These are phyloP conservation scores for Lonicera japonica DNA, from an alignment of 129 eudicot genomes.

Conservation along the genomic window DNA sequence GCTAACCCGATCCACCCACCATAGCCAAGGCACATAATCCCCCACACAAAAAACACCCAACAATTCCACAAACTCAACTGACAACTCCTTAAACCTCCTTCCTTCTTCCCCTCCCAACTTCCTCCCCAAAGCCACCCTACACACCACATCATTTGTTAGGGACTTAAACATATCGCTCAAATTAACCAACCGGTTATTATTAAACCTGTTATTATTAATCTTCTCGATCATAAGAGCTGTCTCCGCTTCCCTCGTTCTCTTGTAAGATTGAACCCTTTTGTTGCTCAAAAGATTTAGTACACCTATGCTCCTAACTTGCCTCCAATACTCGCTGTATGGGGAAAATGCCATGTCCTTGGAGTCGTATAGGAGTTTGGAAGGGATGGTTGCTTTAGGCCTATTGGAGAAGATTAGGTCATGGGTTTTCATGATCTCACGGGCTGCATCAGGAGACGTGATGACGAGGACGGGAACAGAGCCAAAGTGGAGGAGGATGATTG, in stretches of 20 bases:
- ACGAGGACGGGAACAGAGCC: conserved; percentile 50
- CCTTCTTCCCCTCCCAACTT: conserved; percentile 33
- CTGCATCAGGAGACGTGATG: conserved; percentile 55
- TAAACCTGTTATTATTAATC: too few species aligned
- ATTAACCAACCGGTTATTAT: conserved; percentile 16
- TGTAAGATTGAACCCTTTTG: conserved; percentile 43
- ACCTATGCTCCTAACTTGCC: conserved; percentile 52
- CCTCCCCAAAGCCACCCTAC: conserved; percentile 54
- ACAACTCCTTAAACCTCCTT: conserved; percentile 26
- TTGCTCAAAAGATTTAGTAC: conserved; percentile 52
- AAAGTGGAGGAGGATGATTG: conserved; percentile 46
- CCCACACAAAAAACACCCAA: conserved; percentile 35
- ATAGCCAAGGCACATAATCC: conserved; percentile 39
- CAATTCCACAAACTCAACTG: conserved; percentile 25
- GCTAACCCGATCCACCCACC: conserved; percentile 24
- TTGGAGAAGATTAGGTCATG: conserved; percentile 51
- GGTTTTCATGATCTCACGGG: conserved; percentile 62
- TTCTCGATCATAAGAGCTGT: conserved; percentile 26
- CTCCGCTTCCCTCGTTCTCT: conserved; percentile 43
- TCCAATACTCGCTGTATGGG: conserved; percentile 75
- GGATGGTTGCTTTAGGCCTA: conserved; percentile 31
- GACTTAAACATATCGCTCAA: conserved; percentile 33
- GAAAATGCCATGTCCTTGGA: conserved; percentile 39
- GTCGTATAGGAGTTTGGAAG: conserved; percentile 33
- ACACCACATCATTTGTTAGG: conserved; percentile 36